Percentiles rank a stretch among this genome's conserved stretches.
These are phyloP conservation scores for Dichotomocladium elegans DNA, from an alignment of 371 early-diverging fungal genomes.

Conservation along the genomic window DNA sequence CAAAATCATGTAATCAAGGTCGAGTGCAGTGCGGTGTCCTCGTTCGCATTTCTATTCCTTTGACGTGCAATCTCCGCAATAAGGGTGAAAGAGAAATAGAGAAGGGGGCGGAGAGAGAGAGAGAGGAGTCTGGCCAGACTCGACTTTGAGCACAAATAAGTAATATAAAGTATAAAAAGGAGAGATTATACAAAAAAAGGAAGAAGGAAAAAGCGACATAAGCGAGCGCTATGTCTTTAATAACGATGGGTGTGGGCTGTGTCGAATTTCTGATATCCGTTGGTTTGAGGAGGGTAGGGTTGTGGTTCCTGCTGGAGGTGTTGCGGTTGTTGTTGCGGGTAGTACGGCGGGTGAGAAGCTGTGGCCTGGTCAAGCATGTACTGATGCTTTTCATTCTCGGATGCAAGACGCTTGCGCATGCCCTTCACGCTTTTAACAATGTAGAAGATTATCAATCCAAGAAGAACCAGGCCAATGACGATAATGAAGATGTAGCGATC, in stretches of 20 bases:
- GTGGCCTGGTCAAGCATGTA: constrained; percentile 18
- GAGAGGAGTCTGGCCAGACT: too few relatives aligned
- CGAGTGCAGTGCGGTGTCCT: too few relatives aligned
- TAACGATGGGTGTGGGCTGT: constrained; percentile 8
- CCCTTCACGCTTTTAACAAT: constrained; percentile 16
- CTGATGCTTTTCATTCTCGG: constrained; percentile 16
- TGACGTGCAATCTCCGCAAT: too few relatives aligned
- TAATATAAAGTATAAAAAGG: too few relatives aligned
- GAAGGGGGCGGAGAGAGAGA: too few relatives aligned
- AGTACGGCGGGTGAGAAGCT: neutral
- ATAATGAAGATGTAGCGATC: constrained; percentile 19
- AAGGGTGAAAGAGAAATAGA: too few relatives aligned
- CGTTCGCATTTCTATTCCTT: too few relatives aligned
- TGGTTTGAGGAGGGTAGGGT: neutral
- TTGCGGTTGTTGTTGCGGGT: too few relatives aligned
- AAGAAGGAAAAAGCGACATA: neutral
- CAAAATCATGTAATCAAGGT: too few relatives aligned
- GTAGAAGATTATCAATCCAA: constrained; percentile 16
- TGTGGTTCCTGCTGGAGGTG: neutral
- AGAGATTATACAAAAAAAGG: too few relatives aligned
- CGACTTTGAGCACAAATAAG: too few relatives aligned
- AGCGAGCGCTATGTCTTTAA: neutral
- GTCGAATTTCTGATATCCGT: constrained; percentile 8
- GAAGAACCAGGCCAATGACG: constrained; percentile 12
- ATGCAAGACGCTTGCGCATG: constrained; percentile 16